Evolutionary conservation across 225 moss, liverwort and hornwort species (phyloP).

Genomic region (Lunularia cruciata): DNA sequence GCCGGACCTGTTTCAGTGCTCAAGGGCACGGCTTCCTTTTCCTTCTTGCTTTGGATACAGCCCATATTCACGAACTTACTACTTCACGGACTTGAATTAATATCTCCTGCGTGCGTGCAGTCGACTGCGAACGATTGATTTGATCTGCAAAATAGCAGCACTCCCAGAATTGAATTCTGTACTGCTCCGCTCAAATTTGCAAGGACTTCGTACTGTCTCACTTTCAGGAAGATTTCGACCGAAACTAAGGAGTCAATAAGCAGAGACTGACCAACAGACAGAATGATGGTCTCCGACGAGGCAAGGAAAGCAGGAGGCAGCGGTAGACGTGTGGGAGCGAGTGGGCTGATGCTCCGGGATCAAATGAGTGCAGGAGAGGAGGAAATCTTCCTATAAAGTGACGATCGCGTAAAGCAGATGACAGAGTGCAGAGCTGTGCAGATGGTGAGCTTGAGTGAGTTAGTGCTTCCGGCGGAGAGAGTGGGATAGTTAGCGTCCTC

Average conservation of each 20-base stretch:
- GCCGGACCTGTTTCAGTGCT: background rate
- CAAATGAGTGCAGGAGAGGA: background rate
- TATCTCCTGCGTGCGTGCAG: background rate
- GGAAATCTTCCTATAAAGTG: slow-evolving; percentile 10
- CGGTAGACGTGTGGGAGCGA: background rate
- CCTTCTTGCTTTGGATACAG: slow-evolving; percentile 15
- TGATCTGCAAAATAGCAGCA: no score
- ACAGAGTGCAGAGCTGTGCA: slow-evolving; percentile 7
- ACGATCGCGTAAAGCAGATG: slow-evolving; percentile 21
- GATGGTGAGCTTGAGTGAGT: slow-evolving; percentile 1
- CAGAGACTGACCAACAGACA: background rate
- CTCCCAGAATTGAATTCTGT: background rate
- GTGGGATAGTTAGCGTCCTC: slow-evolving; percentile 12
- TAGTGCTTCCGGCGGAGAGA: slow-evolving; percentile 2
- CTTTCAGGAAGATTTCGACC: background rate
- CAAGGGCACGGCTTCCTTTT: slow-evolving; percentile 4
- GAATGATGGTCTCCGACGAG: background rate
- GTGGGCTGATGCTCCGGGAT: slow-evolving; percentile 4
- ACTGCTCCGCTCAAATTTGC: background rate
- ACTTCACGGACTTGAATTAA: background rate
- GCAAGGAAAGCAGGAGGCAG: slow-evolving; percentile 7
- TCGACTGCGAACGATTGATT: background rate
- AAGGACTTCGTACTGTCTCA: no score
- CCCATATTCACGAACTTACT: slow-evolving; percentile 6
- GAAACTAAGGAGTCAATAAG: background rate